Evolutionary conservation across 176 grass and related monocot species (phyloP).

Genomic region (Carex parvula): DNA sequence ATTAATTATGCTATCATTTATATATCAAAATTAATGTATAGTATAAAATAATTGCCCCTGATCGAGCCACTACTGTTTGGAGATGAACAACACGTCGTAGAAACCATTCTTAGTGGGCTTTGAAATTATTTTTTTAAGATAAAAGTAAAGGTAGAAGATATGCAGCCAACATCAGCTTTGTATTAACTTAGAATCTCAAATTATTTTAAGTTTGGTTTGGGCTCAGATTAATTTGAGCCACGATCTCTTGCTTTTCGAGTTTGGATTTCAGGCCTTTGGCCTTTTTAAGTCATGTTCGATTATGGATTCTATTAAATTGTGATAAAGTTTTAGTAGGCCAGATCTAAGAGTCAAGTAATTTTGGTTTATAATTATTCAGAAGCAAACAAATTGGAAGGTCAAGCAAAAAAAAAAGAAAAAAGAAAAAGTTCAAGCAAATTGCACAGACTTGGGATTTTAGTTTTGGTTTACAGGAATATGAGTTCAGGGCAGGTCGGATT

Average conservation of each 20-base stretch:
- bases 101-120: neutral
- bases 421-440: neutral
- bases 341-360: too few species aligned
- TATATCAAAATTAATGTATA: too few species aligned
- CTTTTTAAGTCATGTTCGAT: too few species aligned
- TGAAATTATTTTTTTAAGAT: neutral
- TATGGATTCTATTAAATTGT: too few species aligned
- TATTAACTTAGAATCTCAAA: neutral
- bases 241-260: too few species aligned
- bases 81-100: neutral
- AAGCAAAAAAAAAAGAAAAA: neutral
- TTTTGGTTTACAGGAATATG: neutral
- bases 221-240: neutral
- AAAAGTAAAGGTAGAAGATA: neutral
- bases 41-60: neutral
- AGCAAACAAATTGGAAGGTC: too few species aligned
- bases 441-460: neutral
- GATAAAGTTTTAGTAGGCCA: too few species aligned
- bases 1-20: too few species aligned
- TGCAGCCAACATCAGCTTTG: neutral
- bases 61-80: neutral
- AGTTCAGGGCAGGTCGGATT: neutral
- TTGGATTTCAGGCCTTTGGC: too few species aligned
- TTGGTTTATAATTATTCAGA: too few species aligned
- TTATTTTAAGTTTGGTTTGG: neutral